These are phyloP conservation scores for Trametes coccinea DNA, from an alignment of 768 basidiomycete species.

Conservation along the genomic window DNA sequence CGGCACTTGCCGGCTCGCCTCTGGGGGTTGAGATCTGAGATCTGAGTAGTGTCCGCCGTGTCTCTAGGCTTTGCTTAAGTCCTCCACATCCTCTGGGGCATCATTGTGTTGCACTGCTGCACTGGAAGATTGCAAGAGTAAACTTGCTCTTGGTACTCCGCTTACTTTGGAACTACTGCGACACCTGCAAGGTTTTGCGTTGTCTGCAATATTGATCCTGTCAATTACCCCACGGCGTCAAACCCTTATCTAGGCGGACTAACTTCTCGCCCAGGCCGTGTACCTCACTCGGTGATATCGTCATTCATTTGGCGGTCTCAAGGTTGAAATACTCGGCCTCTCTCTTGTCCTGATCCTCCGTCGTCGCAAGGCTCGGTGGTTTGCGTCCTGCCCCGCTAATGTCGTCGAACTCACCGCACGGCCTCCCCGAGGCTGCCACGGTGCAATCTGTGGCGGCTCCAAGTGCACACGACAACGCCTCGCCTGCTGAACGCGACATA, in stretches of 20 bases:
- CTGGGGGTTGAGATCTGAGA: background rate
- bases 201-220: too few species aligned
- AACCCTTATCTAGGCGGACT: slow-evolving; percentile 9
- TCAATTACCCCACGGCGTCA: slow-evolving; percentile 8
- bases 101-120: too few species aligned
- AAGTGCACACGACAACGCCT: background rate
- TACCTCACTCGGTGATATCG: slow-evolving; percentile 5
- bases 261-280: background rate
- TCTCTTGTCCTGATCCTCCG: background rate
- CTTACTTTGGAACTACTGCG: too few species aligned
- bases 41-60: background rate
- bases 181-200: too few species aligned
- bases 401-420: slow-evolving; percentile 12
- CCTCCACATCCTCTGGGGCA: too few species aligned
- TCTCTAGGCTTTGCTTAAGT: too few species aligned
- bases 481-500: slow-evolving; percentile 11
- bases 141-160: too few species aligned
- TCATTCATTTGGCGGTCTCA: background rate
- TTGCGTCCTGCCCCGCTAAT: slow-evolving; percentile 7
- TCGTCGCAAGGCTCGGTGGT: background rate
- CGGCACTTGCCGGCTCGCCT: background rate
- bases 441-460: background rate
- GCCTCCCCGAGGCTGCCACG: background rate
- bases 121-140: too few species aligned
- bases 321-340: background rate